These are phyloP conservation scores for Ilex aquifolium DNA, from an alignment of 257 asterid genomes.

Conservation along the genomic window DNA sequence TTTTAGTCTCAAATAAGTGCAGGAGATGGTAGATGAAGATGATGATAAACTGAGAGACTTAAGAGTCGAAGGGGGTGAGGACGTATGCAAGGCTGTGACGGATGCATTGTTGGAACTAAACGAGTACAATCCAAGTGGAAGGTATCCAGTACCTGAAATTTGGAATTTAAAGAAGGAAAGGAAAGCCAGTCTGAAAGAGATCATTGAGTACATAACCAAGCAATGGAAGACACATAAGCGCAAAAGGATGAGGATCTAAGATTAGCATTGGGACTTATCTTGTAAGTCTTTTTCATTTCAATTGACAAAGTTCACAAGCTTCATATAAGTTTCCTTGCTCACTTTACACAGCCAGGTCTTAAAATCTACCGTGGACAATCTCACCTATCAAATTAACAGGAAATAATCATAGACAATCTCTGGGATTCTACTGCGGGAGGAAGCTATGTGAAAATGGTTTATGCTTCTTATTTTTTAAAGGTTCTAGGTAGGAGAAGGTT, in stretches of 20 bases:
- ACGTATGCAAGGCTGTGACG: constrained; percentile 9
- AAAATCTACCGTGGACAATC: too few species aligned
- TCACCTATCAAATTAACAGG: too few species aligned
- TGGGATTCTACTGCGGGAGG: too few species aligned
- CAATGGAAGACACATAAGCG: background rate
- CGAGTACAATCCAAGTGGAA: constrained; percentile 23
- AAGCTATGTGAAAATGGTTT: too few species aligned
- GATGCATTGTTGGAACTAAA: constrained; percentile 16
- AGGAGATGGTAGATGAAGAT: constrained; percentile 12
- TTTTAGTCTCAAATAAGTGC: background rate
- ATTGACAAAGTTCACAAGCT: too few species aligned
- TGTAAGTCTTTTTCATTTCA: too few species aligned
- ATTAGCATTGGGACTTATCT: too few species aligned
- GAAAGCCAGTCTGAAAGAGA: constrained; percentile 16
- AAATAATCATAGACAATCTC: too few species aligned
- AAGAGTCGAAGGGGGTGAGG: constrained; percentile 5
- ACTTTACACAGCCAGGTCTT: too few species aligned
- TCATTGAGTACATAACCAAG: constrained; percentile 9
- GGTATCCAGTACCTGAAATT: constrained; percentile 16
- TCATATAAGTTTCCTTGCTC: too few species aligned
- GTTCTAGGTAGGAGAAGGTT: too few species aligned
- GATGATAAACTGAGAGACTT: constrained; percentile 13
- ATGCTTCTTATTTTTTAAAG: too few species aligned
- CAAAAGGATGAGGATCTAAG: constrained; percentile 7
- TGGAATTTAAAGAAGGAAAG: constrained; percentile 13